Percentiles rank a stretch among this genome's conserved stretches.
Evolutionary conservation across 23 red algal genomes (phyloP).

Genomic region (Agarophyton chilense): DNA sequence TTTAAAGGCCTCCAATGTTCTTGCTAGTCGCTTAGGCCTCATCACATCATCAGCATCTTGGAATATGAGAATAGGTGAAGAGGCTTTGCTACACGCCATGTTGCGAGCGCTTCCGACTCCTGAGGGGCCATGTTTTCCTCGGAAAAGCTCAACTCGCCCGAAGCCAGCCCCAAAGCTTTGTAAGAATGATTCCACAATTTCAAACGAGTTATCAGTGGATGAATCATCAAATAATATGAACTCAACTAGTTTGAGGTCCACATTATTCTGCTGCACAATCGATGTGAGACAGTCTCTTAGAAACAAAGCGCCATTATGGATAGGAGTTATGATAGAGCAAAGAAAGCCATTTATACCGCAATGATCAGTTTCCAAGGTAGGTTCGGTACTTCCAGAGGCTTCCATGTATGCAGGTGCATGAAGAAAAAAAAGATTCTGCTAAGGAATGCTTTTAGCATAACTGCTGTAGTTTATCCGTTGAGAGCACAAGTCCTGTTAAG

Average conservation of each 20-base stretch:
- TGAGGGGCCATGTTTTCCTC: background rate
- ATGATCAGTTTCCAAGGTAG: background rate
- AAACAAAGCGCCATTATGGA: slow-evolving; percentile 21
- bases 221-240: slow-evolving; percentile 38
- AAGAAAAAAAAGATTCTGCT: no score
- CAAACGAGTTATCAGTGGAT: slow-evolving; percentile 14
- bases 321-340: slow-evolving; percentile 47
- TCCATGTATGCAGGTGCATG: background rate
- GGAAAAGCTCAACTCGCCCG: background rate
- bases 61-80: slow-evolving; percentile 53
- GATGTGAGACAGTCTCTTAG: slow-evolving; percentile 18
- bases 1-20: slow-evolving; percentile 47
- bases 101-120: slow-evolving; percentile 65
- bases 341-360: background rate
- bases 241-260: slow-evolving; percentile 15
- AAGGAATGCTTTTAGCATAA: no score
- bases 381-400: background rate
- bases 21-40: slow-evolving; percentile 25
- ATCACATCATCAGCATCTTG: slow-evolving; percentile 67
- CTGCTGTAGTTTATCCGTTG: no score
- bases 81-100: slow-evolving; percentile 24
- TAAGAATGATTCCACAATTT: slow-evolving; percentile 6
- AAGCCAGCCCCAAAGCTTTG: background rate
- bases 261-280: slow-evolving; percentile 9
- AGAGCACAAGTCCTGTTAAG: no score